These are phyloP conservation scores for Starmera caribaea DNA, from an alignment of 805 yeast species.

Conservation along the genomic window DNA sequence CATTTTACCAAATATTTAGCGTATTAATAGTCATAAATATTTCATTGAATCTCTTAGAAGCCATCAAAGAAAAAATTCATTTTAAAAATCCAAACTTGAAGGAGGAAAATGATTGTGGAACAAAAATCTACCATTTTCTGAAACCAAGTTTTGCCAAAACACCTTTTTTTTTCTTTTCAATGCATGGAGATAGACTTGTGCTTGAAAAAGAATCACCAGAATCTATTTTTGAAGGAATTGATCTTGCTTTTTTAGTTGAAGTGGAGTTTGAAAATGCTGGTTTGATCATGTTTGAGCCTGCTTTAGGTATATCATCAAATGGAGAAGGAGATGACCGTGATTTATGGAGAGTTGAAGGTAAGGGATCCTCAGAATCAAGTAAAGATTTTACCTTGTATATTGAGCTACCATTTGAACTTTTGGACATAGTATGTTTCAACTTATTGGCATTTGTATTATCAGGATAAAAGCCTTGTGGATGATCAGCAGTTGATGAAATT, in stretches of 20 bases:
- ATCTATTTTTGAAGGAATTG: neutral
- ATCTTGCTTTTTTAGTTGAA: neutral
- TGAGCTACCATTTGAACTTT: neutral
- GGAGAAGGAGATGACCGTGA: slow-evolving; percentile 8
- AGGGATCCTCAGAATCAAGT: slow-evolving; percentile 9
- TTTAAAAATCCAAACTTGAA: no score
- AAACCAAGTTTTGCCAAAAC: slow-evolving; percentile 1
- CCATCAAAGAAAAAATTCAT: no score
- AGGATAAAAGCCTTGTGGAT: slow-evolving; percentile 5
- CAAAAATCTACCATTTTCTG: neutral
- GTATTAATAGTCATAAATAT: no score
- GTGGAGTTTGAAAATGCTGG: neutral
- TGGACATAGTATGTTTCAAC: slow-evolving; percentile 7
- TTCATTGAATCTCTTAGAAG: no score
- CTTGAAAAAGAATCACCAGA: neutral
- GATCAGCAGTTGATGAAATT: neutral
- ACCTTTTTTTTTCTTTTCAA: neutral
- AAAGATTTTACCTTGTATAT: slow-evolving; percentile 16
- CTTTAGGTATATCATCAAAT: neutral
- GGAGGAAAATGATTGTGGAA: no score
- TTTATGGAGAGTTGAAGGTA: slow-evolving; percentile 3
- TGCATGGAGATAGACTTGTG: neutral
- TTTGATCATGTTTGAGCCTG: neutral
- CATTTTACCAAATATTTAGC: no score
- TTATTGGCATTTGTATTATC: slow-evolving; percentile 14